Base-by-base conservation (phyloP, 108 stramenopile species). In the Skeletonema costatum region DNA sequence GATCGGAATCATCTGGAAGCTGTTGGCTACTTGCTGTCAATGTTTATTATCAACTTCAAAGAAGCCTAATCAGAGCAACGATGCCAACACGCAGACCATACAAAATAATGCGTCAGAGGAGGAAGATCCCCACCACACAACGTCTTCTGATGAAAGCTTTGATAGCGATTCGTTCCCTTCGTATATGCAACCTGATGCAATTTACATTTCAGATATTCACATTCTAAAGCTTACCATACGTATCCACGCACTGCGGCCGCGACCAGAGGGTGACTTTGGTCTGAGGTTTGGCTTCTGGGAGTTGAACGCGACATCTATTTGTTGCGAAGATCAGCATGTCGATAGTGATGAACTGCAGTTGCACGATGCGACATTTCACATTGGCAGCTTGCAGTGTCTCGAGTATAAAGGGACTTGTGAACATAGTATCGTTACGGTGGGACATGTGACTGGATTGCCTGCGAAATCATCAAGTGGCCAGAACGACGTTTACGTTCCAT, bases 181-280 rank as follows among this genome's bases (percentile, higher is more conserved):
- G 13, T 89, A 80, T 59, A 91, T 92, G 90, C 88, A 94, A 69
- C 93, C 93, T 69, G 90, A 94, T 77, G 77, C 84, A 29, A 87
- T 90, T 17, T 80, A 89, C 62, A 50, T 91, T 32, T 38, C 87
- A 9, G 89, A 88, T 19, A 39, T 94, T 11, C 65, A 85, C 66
- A 41, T 92, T 5, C 66, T 81, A 11, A 87, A 89, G 53, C 63
- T 90, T 38, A 61, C 68, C 5, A 6, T 89, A 29, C 82, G 93
- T 9, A 59, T 94, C n/a, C 90, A 94, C 53, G 79, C 90, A 17
- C 85, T 94, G 74, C 62, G 46, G 56, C 80, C 58, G 66, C 46
- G 68, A 38, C 60, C 59, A 48, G 17, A 60, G 19, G 14, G 68
- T 31, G 87, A 88, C 59, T 39, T 33, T 29, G 80, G 77, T 0